Evolutionary conservation across 2,329 filamentous ascomycete species (phyloP), one percentile per base, ranked within the genome.

Genomic region (Aschersonia sp.): DNA sequence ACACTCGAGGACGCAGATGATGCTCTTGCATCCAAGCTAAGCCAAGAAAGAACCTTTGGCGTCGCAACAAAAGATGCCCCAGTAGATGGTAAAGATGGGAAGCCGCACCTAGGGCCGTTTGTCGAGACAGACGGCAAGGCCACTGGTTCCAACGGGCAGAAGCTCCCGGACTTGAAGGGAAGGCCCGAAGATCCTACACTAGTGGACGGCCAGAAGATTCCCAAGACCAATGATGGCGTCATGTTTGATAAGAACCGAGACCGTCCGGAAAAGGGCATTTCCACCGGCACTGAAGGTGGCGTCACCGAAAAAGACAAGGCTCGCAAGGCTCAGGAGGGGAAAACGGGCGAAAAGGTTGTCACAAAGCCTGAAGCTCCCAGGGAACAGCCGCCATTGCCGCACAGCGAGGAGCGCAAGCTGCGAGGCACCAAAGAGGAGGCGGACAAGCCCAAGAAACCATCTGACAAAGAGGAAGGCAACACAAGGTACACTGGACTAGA

Each of bases 11-110:
- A 60, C 41, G 52, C 54, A 41, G 58, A 57, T 45, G 59, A 61
- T 28, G 45, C 52, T 7, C 50, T 59, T 9, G 47, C 54, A 10
- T 50, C 56, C n/a, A 56, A 59, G 43, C 53, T 53, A 43, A 53
- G 57, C 30, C 68, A 66, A 51, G 52, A 50, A 41, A 40, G 40
- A 12, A 66, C 66, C 47, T 59, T 60, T 46, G 59, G 61, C 31
- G 50, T 68, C 7, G 70, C 71, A 32, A 73, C 69, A 49, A 89
- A 89, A 62, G 83, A 92, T 69, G 87, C 85, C 48, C 91, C 91
- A 0, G 83, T 96, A 28, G 92, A 97, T 62, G 89, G 89, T 44
- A 84, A 85, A 57, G 92, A 97, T 67, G 92, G 92, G 45, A 92
- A 89, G 68, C 92, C 92, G 44, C 91, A 96, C 61, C 79, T 83